Evolutionary conservation across 306 rosid species (phyloP).

Genomic region (Gastrolobium bilobum): DNA sequence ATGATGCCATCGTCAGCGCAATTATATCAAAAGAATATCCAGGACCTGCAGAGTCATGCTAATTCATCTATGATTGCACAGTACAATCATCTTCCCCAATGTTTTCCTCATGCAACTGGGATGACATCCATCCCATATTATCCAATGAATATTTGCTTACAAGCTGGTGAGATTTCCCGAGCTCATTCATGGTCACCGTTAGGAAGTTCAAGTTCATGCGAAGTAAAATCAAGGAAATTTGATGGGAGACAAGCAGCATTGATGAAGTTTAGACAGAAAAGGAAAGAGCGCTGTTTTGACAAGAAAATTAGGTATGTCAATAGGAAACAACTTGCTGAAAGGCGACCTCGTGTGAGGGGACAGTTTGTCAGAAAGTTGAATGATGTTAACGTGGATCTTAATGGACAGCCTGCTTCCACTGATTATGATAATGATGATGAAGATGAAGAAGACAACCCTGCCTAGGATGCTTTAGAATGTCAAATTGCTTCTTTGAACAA

Average conservation of each 20-base stretch:
- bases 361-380: conserved; percentile 93
- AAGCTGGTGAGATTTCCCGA: conserved; percentile 79
- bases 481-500: neutral
- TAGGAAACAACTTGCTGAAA: conserved; percentile 86
- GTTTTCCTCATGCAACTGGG: conserved; percentile 76
- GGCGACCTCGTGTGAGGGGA: conserved; percentile 92
- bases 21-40: conserved; percentile 75
- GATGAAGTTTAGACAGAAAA: conserved; percentile 94
- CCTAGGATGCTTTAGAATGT: conserved; percentile 53
- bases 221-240: conserved; percentile 68
- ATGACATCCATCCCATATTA: conserved; percentile 81
- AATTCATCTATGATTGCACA: conserved; percentile 67
- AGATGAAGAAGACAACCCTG: conserved; percentile 70
- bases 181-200: conserved; percentile 75
- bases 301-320: conserved; percentile 94
- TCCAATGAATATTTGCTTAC: conserved; percentile 72
- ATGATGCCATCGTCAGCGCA: conserved; percentile 80
- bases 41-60: conserved; percentile 74
- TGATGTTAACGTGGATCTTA: conserved; percentile 81
- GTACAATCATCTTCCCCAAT: conserved; percentile 76
- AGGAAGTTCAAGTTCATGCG: conserved; percentile 71
- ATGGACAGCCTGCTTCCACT: conserved; percentile 77
- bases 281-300: conserved; percentile 96
- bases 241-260: conserved; percentile 98
- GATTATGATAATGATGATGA: conserved; percentile 78